Evolutionary conservation across 306 rosid species (phyloP).

Genomic region (Medicago arabica): DNA sequence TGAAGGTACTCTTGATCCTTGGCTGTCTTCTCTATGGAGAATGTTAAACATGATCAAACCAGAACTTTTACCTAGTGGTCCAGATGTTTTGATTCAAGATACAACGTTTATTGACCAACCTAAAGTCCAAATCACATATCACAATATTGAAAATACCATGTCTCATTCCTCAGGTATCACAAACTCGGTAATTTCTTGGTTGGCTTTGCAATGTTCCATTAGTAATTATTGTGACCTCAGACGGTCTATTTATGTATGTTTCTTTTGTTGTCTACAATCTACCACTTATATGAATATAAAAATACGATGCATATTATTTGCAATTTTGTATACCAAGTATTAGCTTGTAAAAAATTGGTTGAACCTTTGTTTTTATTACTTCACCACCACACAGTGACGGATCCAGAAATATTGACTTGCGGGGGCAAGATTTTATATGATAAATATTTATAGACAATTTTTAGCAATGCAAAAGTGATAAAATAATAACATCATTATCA

Average conservation of each 20-base stretch:
- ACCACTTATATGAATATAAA: conserved; percentile 11
- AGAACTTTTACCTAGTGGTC: conserved; percentile 67
- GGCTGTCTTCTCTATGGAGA: conserved; percentile 85
- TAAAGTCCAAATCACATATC: conserved; percentile 66
- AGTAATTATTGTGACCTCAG: conserved; percentile 20
- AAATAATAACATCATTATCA: no score
- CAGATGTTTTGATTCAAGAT: conserved; percentile 55
- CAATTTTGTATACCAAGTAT: conserved; percentile 13
- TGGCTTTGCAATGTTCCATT: conserved; percentile 33
- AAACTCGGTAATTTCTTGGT: conserved; percentile 33
- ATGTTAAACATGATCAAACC: conserved; percentile 58
- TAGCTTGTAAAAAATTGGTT: conserved; percentile 3
- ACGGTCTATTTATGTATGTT: conserved; percentile 7
- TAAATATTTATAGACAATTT: no score
- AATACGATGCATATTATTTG: background rate
- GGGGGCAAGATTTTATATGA: no score
- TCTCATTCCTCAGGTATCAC: conserved; percentile 67
- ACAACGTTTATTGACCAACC: conserved; percentile 66
- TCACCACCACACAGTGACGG: no score
- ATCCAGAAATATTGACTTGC: no score
- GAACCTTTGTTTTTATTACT: conserved; percentile 22
- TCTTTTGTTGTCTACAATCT: conserved; percentile 16
- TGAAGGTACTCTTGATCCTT: conserved; percentile 95
- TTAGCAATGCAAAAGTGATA: no score
- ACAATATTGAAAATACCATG: conserved; percentile 36